phyloP scores from a whole-genome alignment of 345 rosid genomes.

The Salix koriyanagi region DNA sequence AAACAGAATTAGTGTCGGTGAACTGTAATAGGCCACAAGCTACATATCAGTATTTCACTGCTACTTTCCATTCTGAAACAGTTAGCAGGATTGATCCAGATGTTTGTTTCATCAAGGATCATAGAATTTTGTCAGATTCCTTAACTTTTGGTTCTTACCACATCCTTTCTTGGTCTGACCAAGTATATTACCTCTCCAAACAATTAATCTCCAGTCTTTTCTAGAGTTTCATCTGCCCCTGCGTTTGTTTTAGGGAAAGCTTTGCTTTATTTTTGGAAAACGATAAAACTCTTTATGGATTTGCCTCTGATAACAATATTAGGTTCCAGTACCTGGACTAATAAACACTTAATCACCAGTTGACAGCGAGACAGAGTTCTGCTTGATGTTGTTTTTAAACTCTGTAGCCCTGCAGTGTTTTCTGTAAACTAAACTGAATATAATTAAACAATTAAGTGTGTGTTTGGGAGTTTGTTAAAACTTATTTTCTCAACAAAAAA shows the following conservation, averaged over 20 bases:
- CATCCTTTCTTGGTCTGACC: neutral
- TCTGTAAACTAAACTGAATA: neutral
- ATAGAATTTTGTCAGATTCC: neutral
- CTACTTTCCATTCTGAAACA: neutral
- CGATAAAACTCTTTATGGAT: neutral
- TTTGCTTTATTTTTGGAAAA: neutral
- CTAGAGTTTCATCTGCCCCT: neutral
- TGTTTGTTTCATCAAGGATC: neutral
- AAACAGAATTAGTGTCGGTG: neutral
- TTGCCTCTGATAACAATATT: neutral
- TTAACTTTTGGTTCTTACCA: neutral
- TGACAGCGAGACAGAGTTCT: neutral
- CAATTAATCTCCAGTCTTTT: neutral
- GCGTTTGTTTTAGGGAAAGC: neutral
- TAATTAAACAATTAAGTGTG: neutral
- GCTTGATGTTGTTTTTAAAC: neutral
- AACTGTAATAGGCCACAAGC: neutral
- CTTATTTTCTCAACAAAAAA: too few species aligned
- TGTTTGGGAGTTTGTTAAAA: too few species aligned
- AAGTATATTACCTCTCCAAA: too few species aligned
- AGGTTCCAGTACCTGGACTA: neutral
- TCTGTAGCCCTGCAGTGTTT: neutral
- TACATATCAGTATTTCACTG: neutral
- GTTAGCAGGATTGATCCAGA: neutral
- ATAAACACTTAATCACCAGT: neutral